These are phyloP conservation scores for Chenopodium berlandieri DNA, from an alignment of 148 eudicot species.

Conservation along the genomic window DNA sequence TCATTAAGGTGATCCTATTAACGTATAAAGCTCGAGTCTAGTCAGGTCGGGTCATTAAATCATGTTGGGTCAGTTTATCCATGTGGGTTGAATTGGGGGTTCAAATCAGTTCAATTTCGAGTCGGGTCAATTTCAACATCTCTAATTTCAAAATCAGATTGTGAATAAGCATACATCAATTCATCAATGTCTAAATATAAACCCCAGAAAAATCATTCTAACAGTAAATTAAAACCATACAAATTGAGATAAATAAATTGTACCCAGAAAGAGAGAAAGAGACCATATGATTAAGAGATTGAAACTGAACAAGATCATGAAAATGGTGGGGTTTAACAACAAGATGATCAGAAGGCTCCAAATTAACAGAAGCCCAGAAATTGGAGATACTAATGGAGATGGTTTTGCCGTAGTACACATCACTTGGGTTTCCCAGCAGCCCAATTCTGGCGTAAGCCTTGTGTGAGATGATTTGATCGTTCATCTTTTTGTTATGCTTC, in stretches of 20 bases:
- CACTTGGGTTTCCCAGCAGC: conserved; percentile 87
- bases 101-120: no score
- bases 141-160: no score
- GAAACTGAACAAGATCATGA: conserved; percentile 78
- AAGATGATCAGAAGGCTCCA: conserved; percentile 65
- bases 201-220: background rate
- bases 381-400: conserved; percentile 63
- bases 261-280: conserved; percentile 7
- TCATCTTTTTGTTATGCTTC: background rate
- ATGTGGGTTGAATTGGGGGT: no score
- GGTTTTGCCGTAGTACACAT: conserved; percentile 72
- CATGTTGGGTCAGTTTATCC: no score
- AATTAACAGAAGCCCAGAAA: conserved; percentile 70
- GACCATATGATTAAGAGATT: conserved; percentile 71
- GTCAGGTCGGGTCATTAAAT: no score
- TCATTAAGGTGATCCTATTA: background rate
- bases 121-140: no score
- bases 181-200: no score
- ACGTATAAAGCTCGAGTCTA: no score
- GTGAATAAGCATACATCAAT: no score
- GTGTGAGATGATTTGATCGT: conserved; percentile 37
- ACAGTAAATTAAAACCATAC: background rate
- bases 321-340: conserved; percentile 67
- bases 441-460: conserved; percentile 80
- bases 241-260: background rate